Evolutionary conservation across 75 land plant species (phyloP).

Genomic region (Selaginella tamariscina): DNA sequence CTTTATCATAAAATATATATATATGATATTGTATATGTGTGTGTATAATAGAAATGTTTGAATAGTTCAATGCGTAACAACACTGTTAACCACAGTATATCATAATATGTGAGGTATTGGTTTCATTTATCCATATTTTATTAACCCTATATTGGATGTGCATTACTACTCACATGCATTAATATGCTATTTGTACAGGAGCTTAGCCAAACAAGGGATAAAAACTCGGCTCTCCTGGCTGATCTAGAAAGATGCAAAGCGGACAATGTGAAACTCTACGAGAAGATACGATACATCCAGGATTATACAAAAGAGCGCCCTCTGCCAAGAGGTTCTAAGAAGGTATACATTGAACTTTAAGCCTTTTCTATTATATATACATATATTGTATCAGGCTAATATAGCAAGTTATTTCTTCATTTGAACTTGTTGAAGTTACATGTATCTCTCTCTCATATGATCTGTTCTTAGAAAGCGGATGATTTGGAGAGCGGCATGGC

Average conservation of each 20-base stretch:
- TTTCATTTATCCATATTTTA: no score
- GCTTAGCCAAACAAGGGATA: constrained; percentile 63
- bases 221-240: constrained; percentile 38
- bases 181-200: constrained; percentile 47
- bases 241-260: constrained; percentile 89
- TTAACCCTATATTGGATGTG: no score
- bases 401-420: neutral
- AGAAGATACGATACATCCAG: constrained; percentile 93
- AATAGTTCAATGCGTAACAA: no score
- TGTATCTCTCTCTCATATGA: neutral
- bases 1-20: no score
- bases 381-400: neutral
- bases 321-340: constrained; percentile 72
- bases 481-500: constrained; percentile 84
- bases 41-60: no score
- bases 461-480: constrained; percentile 49
- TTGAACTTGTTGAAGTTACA: neutral
- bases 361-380: neutral
- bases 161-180: no score
- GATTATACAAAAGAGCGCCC: constrained; percentile 85
- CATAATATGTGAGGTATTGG: no score
- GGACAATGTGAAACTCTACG: constrained; percentile 88
- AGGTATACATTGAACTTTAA: constrained; percentile 31
- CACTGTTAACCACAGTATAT: no score
- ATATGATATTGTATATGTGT: no score